A percentile compares a stretch with the other conserved stretches of the same genome.
Conservation (phyloP, 1,284 basidiomycete genomes). For the Cutaneotrichosporon spelunceum region DNA sequence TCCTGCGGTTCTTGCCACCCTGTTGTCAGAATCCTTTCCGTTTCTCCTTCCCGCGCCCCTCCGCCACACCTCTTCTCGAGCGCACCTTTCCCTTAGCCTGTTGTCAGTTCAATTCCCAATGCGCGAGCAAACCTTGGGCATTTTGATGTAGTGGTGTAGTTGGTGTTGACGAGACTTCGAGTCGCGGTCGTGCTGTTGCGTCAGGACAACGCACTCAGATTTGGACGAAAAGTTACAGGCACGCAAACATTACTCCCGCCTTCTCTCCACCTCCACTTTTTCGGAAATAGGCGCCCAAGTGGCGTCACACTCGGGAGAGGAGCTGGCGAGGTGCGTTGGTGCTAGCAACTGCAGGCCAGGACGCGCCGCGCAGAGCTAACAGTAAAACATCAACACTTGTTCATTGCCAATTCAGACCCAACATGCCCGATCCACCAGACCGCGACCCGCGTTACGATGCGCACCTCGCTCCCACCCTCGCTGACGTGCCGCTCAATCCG, state of each 20-base stretch:
- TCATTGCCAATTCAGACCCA: background rate
- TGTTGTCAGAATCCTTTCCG: constrained; percentile 45
- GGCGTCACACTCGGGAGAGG: background rate
- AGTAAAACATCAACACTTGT: background rate
- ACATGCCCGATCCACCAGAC: background rate
- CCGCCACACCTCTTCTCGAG: background rate
- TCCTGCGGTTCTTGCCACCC: constrained; percentile 98
- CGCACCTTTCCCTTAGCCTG: constrained; percentile 49
- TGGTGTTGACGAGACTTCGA: constrained; percentile 10
- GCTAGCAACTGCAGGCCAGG: no score
- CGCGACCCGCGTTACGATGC: constrained; percentile 4
- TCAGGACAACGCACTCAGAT: constrained; percentile 3
- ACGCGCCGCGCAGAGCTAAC: no score
- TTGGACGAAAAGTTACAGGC: constrained; percentile 1
- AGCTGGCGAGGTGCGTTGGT: background rate
- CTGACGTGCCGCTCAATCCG: constrained; percentile 34
- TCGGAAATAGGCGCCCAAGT: background rate
- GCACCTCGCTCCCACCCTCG: constrained; percentile 23
- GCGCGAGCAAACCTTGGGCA: constrained; percentile 42
- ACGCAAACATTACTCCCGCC: background rate
- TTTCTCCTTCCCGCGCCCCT: no score
- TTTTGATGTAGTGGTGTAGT: constrained; percentile 22
- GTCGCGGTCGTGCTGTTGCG: background rate
- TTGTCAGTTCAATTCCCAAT: constrained; percentile 15
- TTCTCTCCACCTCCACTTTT: background rate